A percentile compares a stretch with the other conserved stretches of the same genome.
phyloP scores from a whole-genome alignment of 345 rosid genomes.

The Eucalyptus microcorys region DNA sequence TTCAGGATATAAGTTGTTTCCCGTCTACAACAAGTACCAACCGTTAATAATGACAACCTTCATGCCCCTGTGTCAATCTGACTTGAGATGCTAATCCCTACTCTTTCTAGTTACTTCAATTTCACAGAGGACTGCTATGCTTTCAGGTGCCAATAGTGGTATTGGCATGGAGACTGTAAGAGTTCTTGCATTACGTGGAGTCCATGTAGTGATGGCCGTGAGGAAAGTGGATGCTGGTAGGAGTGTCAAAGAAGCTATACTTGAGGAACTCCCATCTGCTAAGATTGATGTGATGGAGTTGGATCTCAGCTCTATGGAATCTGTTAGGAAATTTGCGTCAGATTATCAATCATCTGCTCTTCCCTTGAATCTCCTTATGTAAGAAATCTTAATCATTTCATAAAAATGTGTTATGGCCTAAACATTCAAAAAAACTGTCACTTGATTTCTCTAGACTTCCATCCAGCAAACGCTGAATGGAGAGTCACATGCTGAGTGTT shows the following conservation, averaged over 20 bases:
- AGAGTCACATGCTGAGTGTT: background rate
- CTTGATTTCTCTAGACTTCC: background rate
- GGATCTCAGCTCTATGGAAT: conserved; percentile 29
- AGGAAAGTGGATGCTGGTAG: conserved; percentile 20
- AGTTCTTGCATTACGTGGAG: conserved; percentile 14
- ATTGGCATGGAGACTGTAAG: conserved; percentile 23
- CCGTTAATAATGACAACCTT: background rate
- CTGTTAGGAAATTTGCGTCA: conserved; percentile 19
- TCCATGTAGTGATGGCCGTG: background rate
- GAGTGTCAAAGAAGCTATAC: conserved; percentile 10
- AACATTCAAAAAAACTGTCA: background rate
- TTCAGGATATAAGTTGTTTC: background rate
- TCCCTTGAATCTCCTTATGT: conserved; percentile 30
- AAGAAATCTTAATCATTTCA: background rate
- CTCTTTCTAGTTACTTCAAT: background rate
- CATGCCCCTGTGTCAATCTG: background rate
- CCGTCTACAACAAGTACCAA: background rate
- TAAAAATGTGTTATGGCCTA: background rate
- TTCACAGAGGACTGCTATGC: background rate
- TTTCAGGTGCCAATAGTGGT: conserved; percentile 29
- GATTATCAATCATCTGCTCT: conserved; percentile 10
- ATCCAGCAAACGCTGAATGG: background rate
- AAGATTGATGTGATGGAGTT: conserved; percentile 19
- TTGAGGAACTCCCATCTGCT: background rate
- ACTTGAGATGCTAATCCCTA: background rate